Conservation (phyloP, 768 basidiomycete genomes). For the Serendipita sp. region DNA sequence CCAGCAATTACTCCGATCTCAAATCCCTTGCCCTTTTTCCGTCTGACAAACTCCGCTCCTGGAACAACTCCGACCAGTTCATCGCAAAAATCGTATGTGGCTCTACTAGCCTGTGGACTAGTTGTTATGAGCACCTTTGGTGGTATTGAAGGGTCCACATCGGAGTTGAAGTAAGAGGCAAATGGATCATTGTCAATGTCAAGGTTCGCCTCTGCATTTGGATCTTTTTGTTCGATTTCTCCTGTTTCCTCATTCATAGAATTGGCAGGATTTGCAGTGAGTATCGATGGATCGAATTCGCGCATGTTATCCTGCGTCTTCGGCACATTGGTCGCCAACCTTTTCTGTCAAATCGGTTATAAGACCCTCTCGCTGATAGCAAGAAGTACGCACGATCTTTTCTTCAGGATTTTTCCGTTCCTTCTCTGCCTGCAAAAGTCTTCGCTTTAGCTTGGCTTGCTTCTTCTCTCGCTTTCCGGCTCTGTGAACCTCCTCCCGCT, state of each 20-base stretch:
- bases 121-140: constrained; percentile 87
- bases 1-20: constrained; percentile 82
- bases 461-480: constrained; percentile 66
- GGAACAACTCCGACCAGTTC: constrained; percentile 82
- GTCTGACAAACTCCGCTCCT: constrained; percentile 73
- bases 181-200: constrained; percentile 67
- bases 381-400: constrained; percentile 44
- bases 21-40: constrained; percentile 81
- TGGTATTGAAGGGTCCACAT: constrained; percentile 45
- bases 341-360: constrained; percentile 36
- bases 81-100: constrained; percentile 85
- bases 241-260: constrained; percentile 13
- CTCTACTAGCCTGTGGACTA: constrained; percentile 71
- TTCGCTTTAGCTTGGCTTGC: constrained; percentile 64
- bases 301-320: constrained; percentile 87
- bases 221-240: constrained; percentile 17
- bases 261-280: constrained; percentile 34
- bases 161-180: constrained; percentile 54
- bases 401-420: constrained; percentile 61
- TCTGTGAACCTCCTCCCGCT: constrained; percentile 59
- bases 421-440: constrained; percentile 61
- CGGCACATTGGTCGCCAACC: constrained; percentile 71
- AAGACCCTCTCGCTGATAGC: background rate
- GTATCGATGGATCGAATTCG: constrained; percentile 59
- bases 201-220: constrained; percentile 41